Percentiles rank a stretch among this genome's conserved stretches.
phyloP scores from a whole-genome alignment of 2,329 filamentous ascomycete species.

The Trichoderma atroviride region DNA sequence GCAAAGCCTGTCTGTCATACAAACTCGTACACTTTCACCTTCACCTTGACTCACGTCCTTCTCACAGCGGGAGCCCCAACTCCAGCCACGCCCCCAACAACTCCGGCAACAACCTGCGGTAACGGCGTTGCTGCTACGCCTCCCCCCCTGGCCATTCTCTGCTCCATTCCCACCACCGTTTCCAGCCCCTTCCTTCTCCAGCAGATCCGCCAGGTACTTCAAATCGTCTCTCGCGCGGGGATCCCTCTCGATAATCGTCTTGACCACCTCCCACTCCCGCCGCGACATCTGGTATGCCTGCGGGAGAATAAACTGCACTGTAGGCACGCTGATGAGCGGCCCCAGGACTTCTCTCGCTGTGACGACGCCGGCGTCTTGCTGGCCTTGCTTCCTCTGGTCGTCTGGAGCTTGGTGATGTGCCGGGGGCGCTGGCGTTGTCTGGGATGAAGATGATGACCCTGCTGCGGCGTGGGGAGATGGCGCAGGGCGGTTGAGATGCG shows the following conservation, averaged over 20 bases:
- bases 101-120: conserved; percentile 14
- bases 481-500: conserved; percentile 33
- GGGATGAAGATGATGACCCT: background rate
- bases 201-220: conserved; percentile 55
- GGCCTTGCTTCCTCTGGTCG: conserved; percentile 45
- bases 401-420: conserved; percentile 35
- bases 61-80: conserved; percentile 5
- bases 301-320: conserved; percentile 69
- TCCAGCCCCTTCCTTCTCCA: conserved; percentile 52
- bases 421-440: conserved; percentile 12
- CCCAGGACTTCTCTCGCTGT: conserved; percentile 68
- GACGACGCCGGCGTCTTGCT: conserved; percentile 57
- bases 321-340: conserved; percentile 62
- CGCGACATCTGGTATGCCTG: conserved; percentile 69
- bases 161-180: conserved; percentile 4
- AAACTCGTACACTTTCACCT: conserved; percentile 8
- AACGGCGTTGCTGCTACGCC: background rate
- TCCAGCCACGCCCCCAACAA: background rate
- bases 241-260: conserved; percentile 67
- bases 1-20: background rate
- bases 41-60: background rate
- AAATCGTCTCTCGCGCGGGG: conserved; percentile 66
- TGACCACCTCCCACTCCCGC: conserved; percentile 75
- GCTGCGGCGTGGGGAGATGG: conserved; percentile 27
- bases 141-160: background rate